phyloP scores from a whole-genome alignment of 2,329 filamentous ascomycete genomes.

The Leptographium procerum region DNA sequence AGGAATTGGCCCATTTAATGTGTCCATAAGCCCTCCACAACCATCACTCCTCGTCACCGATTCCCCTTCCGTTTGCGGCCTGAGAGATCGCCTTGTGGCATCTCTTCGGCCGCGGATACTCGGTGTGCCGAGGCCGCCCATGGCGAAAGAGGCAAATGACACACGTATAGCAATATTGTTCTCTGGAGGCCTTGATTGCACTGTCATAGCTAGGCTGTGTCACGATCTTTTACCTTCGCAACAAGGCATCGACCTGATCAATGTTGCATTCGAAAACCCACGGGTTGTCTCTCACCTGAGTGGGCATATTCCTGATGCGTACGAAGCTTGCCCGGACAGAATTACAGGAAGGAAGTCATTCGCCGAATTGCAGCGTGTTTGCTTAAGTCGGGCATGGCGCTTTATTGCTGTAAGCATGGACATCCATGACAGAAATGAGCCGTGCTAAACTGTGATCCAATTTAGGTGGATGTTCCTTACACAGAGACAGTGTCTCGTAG shows the following conservation, averaged over 20 bases:
- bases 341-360: constrained; percentile 73
- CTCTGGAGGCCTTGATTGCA: constrained; percentile 90
- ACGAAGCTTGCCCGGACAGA: constrained; percentile 82
- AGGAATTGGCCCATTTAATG: constrained; percentile 43
- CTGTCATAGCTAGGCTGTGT: constrained; percentile 67
- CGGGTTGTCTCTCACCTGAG: constrained; percentile 48
- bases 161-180: constrained; percentile 70
- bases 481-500: constrained; percentile 59
- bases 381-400: constrained; percentile 64
- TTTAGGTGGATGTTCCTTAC: constrained; percentile 69
- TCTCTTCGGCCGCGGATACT: constrained; percentile 55
- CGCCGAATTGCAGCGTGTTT: constrained; percentile 58
- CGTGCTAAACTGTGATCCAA: background rate
- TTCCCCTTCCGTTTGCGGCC: constrained; percentile 38
- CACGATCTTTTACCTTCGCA: constrained; percentile 61
- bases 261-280: constrained; percentile 95
- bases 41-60: constrained; percentile 20
- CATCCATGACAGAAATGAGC: background rate
- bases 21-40: constrained; percentile 22
- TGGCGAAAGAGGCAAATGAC: constrained; percentile 16
- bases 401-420: constrained; percentile 55
- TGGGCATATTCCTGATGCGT: constrained; percentile 32
- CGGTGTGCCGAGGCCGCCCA: constrained; percentile 44
- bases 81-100: constrained; percentile 43
- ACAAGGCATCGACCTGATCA: constrained; percentile 75